Evolutionary conservation across 768 basidiomycete genomes (phyloP).

Genomic region (Porphyrellus cyaneotinctus): DNA sequence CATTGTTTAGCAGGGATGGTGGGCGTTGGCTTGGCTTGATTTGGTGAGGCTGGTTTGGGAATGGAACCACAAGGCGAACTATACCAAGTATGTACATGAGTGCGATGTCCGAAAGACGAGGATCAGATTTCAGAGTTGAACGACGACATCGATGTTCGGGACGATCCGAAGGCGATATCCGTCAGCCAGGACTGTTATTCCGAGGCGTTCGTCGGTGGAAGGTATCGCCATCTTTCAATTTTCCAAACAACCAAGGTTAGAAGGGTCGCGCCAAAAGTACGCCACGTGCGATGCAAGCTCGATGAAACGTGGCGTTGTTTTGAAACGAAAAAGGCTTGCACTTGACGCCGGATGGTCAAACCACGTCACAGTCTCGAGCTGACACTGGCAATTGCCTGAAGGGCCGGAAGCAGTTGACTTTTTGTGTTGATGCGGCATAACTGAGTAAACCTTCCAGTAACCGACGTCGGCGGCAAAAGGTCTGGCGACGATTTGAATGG

Average conservation of each 20-base stretch:
- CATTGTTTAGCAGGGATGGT: not conserved
- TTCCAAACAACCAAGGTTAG: not conserved
- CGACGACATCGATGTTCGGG: not conserved
- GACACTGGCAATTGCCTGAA: no score
- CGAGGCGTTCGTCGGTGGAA: not conserved
- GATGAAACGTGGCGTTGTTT: conserved; percentile 3
- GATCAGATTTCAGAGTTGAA: not conserved
- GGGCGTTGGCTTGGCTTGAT: not conserved
- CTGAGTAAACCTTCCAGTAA: not conserved
- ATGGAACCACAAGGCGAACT: not conserved
- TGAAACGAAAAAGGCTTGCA: not conserved
- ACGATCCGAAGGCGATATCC: not conserved
- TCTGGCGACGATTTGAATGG: conserved; percentile 4
- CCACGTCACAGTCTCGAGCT: not conserved
- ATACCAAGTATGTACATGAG: not conserved
- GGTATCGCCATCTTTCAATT: no score
- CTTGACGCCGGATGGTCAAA: no score
- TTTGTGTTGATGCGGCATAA: not conserved
- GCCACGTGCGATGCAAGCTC: conserved; percentile 2
- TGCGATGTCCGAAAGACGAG: not conserved
- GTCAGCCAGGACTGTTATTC: not conserved
- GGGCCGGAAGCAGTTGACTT: not conserved
- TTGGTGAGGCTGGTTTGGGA: not conserved
- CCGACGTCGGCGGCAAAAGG: conserved; percentile 10
- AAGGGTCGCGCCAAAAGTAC: conserved; percentile 1